Percentiles rank a stretch among this genome's conserved stretches.
phyloP scores from a whole-genome alignment of 2,329 filamentous ascomycete species.

The Talaromyces marneffei region DNA sequence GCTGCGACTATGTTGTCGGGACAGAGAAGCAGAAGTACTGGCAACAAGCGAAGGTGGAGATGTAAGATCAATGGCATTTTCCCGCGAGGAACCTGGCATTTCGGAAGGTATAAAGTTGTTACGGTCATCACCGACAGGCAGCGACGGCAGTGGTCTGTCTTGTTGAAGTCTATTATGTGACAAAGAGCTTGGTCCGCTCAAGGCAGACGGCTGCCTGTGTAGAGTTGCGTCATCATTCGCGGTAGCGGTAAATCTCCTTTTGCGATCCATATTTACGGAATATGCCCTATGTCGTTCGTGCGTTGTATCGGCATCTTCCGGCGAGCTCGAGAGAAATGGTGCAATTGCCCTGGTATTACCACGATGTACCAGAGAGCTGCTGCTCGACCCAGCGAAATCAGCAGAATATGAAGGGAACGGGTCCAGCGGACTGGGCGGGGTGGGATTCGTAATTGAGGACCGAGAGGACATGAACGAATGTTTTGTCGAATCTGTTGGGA shows the following conservation, averaged over 20 bases:
- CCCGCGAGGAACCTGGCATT: conserved; percentile 26
- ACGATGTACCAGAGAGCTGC: neutral
- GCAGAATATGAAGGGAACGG: neutral
- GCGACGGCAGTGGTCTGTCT: conserved; percentile 19
- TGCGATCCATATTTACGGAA: conserved; percentile 29
- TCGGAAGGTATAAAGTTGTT: conserved; percentile 1
- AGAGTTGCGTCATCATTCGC: conserved; percentile 25
- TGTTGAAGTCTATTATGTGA: conserved; percentile 19
- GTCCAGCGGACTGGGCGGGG: neutral
- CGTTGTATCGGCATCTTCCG: neutral
- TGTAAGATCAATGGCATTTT: conserved; percentile 30
- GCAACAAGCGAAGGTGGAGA: conserved; percentile 22
- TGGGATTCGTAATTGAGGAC: neutral
- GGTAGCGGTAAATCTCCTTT: conserved; percentile 39
- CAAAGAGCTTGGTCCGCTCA: conserved; percentile 14
- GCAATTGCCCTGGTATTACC: conserved; percentile 2
- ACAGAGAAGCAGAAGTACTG: conserved; percentile 15
- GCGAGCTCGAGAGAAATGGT: neutral
- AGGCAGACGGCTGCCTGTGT: conserved; percentile 15
- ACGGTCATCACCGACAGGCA: conserved; percentile 9
- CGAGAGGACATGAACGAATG: conserved; percentile 1
- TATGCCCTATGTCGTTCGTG: neutral
- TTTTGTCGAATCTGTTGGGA: neutral
- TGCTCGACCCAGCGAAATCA: conserved; percentile 8
- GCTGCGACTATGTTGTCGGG: conserved; percentile 9